Base-by-base conservation (phyloP, 2,329 filamentous ascomycete species). In the Trichoderma semiorbis region DNA sequence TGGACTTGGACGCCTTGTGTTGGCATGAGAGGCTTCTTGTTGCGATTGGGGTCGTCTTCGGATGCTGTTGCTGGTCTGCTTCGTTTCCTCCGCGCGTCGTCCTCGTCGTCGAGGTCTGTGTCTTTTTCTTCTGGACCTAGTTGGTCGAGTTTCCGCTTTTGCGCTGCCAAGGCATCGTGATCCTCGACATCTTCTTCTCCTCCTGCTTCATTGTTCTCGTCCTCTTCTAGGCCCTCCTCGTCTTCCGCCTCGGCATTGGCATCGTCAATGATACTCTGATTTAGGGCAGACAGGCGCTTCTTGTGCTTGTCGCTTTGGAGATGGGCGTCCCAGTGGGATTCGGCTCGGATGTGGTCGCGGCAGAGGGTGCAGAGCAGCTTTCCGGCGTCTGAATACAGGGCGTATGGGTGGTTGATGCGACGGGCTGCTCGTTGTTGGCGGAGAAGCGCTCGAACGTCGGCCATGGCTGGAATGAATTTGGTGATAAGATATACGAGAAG, bases 391-490 rank as follows among this genome's bases (percentile, higher is more conserved):
- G 90, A 89, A 82, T 94, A 93, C 69, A 86, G 84, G 55, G 91
- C 90, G 76, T 91, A 85, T 5, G 91, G 89, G 76, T 93, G 91
- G 66, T 90, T 87, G 77, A 95, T 90, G 74, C 92, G 89, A 71
- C 93, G 90, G 73, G 91, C 88, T 70, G 90, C 89, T 75, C 93
- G 90, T 81, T 95, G 92, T 78, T 91, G 91, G 76, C 93, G 92
- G 72, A 97, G 87, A 63, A 97, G 88, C 43, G 92, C 89, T 76
- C 94, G 91, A 30, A 93, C 91, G 81, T 97, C 93, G 75, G 93
- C 86, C 92, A 96, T 95, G 74, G 60, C 73, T 57, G 26, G 62
- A 18, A 18, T 7, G 62, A 18, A 18, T 7, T 50, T 21, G 57
- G 16, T 12, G 50, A 7, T 39, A 3, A 14, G 16, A 39, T 18